Base-by-base conservation (phyloP, 1,284 basidiomycete species). In the Marasmius fiardii region DNA sequence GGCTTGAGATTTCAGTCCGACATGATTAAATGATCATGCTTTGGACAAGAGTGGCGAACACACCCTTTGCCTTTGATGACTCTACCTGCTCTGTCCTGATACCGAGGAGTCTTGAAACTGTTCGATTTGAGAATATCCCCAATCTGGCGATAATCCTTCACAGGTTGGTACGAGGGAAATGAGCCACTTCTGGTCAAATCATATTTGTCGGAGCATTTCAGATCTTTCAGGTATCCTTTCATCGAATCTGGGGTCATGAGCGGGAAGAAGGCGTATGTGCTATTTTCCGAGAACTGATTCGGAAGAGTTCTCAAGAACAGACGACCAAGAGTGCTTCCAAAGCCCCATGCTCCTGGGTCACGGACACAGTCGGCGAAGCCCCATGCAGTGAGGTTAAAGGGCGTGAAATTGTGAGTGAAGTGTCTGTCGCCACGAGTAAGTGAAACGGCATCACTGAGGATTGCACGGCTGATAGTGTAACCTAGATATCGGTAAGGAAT, bases 381-480 rank as follows among this genome's bases (percentile, higher is more conserved):
- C 90, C 90, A 92, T 1, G 86, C 73, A 1, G 92, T 95, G 65
- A 93, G 68, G 66, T 92, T 92, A 71, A 77, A 82, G 1, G 90
- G 85, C 0, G 90, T 93, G 67, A 83, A 90, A 67, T 95, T 92
- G 34, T 86, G 76, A 0, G 91, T 94, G 73, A 85, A 90, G 78
- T 86, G 90, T 48, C 92, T 80, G 64, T 94, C 92, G 2, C 44
- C 43, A 24, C 31, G 23, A 43, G 88, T 91, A 51, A 94, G 81
- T 4, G 90, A 86, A 54, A 92, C 89, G n/a, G 92, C 92, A 66
- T 95, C 93, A 61, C 86, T 84, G 37, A 95, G 82, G 64, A 95
- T 95, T 14, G 92, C 93, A 39, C 93, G 83, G 63, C 87, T 88
- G 65, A 92, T 85, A 7, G 93, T 95, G 70, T 90, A 93, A 10